Percentiles rank a stretch among this genome's conserved stretches.
Conservation (phyloP, 345 rosid genomes). For the Carallia brachiata region DNA sequence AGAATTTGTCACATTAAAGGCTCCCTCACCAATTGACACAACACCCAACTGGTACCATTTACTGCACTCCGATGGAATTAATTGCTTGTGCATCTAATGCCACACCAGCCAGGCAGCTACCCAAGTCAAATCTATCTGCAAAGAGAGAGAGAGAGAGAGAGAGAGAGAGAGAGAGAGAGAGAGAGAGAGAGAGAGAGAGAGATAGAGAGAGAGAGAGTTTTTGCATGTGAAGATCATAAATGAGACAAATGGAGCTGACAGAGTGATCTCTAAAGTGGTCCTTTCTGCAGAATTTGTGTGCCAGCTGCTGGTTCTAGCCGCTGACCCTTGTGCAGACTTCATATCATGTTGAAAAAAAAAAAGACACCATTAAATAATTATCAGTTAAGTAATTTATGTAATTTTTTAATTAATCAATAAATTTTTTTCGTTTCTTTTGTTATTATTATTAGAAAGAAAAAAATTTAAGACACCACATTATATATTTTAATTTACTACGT, state of each 20-base stretch:
- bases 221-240: conserved; percentile 37
- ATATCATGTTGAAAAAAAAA: too few species aligned
- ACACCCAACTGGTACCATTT: conserved; percentile 13
- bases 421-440: too few species aligned
- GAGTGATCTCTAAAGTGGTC: conserved; percentile 18
- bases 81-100: conserved; percentile 9
- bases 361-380: too few species aligned
- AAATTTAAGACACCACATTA: too few species aligned
- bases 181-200: too few species aligned
- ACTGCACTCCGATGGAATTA: neutral
- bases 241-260: conserved; percentile 7
- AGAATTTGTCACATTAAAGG: conserved; percentile 22
- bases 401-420: too few species aligned
- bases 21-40: neutral
- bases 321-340: conserved; percentile 10
- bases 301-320: neutral
- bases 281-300: neutral
- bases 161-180: neutral
- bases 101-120: neutral
- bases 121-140: neutral
- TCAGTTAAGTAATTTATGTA: too few species aligned
- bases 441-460: too few species aligned
- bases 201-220: neutral
- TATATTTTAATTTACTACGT: too few species aligned
- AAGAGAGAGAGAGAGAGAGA: neutral